phyloP scores from a whole-genome alignment of 2,329 filamentous ascomycete genomes.

The Chaetomium globosum region DNA sequence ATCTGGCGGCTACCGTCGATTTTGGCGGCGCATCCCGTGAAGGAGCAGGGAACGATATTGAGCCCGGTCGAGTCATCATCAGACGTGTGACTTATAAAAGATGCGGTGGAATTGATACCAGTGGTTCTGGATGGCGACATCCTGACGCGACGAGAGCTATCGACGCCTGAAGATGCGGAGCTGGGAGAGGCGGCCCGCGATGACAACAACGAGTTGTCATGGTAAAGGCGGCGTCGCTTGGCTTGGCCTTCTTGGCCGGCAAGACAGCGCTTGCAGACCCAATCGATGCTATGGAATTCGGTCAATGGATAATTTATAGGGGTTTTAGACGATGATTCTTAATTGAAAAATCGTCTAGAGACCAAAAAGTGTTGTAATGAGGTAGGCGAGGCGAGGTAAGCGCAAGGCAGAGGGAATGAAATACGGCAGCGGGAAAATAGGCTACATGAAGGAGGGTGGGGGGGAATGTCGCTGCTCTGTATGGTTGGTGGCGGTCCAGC shows the following conservation, averaged over 20 bases:
- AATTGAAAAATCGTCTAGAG: conserved; percentile 16
- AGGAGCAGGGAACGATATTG: conserved; percentile 22
- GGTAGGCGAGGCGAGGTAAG: conserved; percentile 14
- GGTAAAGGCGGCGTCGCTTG: conserved; percentile 22
- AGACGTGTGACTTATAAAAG: conserved; percentile 1
- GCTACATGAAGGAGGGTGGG: conserved; percentile 27
- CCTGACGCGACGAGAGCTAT: conserved; percentile 8
- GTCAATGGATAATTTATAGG: conserved; percentile 13
- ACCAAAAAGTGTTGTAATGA: conserved; percentile 5
- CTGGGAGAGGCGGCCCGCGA: conserved; percentile 28
- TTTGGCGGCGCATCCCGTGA: conserved; percentile 24
- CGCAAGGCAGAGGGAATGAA: conserved; percentile 15
- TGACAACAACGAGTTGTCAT: conserved; percentile 30
- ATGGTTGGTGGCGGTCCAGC: conserved; percentile 10
- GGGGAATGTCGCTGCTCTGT: conserved; percentile 1
- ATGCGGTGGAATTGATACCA: neutral
- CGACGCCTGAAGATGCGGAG: conserved; percentile 7
- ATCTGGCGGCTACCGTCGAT: conserved; percentile 23
- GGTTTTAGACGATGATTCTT: neutral
- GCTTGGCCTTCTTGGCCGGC: conserved; percentile 15
- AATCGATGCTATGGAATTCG: conserved; percentile 22
- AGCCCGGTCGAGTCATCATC: conserved; percentile 1
- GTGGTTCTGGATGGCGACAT: conserved; percentile 22
- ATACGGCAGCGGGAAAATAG: conserved; percentile 24
- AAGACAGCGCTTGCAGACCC: conserved; percentile 33